These are phyloP conservation scores for Logfia minima DNA, from an alignment of 129 eudicot genomes.

Conservation along the genomic window DNA sequence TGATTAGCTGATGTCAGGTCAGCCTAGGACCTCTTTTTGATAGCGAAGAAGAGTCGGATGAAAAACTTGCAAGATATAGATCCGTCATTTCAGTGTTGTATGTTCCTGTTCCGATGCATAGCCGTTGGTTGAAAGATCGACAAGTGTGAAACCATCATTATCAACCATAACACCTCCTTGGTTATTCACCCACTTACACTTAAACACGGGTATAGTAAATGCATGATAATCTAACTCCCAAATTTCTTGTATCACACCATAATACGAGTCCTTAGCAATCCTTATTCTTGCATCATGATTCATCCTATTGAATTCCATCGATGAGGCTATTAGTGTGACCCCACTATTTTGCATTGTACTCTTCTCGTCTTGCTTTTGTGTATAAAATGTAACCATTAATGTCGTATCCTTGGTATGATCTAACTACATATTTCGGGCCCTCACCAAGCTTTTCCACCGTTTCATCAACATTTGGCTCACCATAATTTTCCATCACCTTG, in stretches of 20 bases:
- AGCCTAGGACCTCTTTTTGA: too few relatives aligned
- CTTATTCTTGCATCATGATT: not conserved
- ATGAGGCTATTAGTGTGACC: not conserved
- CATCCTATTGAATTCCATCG: not conserved
- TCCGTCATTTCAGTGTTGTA: too few relatives aligned
- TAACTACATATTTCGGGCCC: not conserved
- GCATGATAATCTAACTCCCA: not conserved
- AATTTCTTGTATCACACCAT: not conserved
- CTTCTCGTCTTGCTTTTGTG: not conserved
- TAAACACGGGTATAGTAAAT: not conserved
- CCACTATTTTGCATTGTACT: slow-evolving; percentile 7
- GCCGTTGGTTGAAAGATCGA: not conserved
- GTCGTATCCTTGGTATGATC: slow-evolving; percentile 6
- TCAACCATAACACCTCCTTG: not conserved
- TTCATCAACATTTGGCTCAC: not conserved
- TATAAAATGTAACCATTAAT: not conserved
- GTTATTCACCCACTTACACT: not conserved
- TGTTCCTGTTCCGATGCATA: slow-evolving; percentile 9
- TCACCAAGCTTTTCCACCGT: not conserved
- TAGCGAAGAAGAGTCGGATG: too few relatives aligned
- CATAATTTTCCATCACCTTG: not conserved
- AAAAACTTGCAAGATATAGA: too few relatives aligned
- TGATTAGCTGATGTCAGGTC: too few relatives aligned
- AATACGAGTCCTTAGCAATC: not conserved
- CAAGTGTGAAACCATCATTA: not conserved